phyloP scores from a whole-genome alignment of 805 yeast species.

The Kodamaea laetipori region DNA sequence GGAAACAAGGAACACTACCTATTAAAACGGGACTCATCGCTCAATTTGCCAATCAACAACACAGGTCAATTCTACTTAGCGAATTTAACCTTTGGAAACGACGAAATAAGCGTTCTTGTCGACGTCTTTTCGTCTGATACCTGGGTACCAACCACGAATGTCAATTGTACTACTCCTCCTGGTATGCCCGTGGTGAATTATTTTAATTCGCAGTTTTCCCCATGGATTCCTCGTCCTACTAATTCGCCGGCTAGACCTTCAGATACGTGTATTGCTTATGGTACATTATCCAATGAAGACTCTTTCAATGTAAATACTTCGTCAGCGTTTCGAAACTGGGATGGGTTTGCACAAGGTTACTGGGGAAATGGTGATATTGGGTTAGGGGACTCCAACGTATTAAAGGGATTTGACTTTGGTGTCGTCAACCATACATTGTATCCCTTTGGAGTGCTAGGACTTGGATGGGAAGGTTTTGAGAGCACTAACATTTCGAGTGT shows the following conservation, averaged over 20 bases:
- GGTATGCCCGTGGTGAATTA: too few species aligned
- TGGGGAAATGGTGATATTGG: constrained; percentile 1
- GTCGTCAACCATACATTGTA: not conserved
- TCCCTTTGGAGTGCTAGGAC: constrained; percentile 4
- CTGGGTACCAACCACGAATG: constrained; percentile 1
- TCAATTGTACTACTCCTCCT: not conserved
- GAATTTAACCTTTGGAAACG: not conserved
- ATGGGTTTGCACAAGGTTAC: not conserved
- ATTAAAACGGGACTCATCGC: not conserved
- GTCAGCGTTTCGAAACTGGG: not conserved
- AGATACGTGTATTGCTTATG: not conserved
- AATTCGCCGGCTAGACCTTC: too few species aligned
- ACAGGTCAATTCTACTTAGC: not conserved
- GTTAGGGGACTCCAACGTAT: not conserved
- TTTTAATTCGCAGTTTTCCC: too few species aligned
- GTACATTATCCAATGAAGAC: not conserved
- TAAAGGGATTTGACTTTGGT: constrained; percentile 2
- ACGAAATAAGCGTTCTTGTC: not conserved
- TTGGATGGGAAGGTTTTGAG: not conserved
- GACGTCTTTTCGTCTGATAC: not conserved
- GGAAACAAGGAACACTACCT: not conserved
- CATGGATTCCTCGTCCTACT: too few species aligned
- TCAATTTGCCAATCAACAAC: not conserved
- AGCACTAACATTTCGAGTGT: not conserved
- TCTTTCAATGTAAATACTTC: not conserved